Percentiles rank a stretch among this genome's conserved stretches.
These are phyloP conservation scores for Phytophthora niederhauseri DNA, from an alignment of 352 stramenopile genomes.

Conservation along the genomic window DNA sequence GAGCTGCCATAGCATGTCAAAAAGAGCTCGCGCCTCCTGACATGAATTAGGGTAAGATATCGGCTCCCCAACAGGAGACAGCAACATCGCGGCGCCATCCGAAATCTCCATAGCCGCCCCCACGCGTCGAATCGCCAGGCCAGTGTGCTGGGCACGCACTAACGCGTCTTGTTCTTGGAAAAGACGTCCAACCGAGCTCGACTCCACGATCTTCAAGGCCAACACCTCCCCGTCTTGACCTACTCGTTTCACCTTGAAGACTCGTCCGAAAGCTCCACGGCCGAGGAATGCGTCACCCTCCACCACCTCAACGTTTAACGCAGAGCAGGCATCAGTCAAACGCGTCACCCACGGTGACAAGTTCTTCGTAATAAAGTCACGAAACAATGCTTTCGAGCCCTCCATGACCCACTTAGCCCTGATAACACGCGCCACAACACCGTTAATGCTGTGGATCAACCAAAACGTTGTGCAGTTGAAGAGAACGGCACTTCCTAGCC, in stretches of 20 bases:
- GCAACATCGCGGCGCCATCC: constrained; percentile 1
- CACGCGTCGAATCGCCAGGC: background rate
- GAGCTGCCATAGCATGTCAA: constrained; percentile 4
- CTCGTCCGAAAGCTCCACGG: background rate
- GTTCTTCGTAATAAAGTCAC: constrained; percentile 3
- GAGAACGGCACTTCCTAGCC: background rate
- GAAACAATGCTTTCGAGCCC: constrained; percentile 1
- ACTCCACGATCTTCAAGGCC: constrained; percentile 2
- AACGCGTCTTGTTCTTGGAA: constrained; percentile 4
- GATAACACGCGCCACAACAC: constrained; percentile 2
- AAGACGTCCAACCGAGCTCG: constrained; percentile 1
- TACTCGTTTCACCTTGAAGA: constrained; percentile 5
- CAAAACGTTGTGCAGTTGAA: background rate
- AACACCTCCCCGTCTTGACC: background rate
- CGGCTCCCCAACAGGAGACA: constrained; percentile 1
- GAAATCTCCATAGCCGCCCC: background rate
- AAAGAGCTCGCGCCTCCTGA: background rate
- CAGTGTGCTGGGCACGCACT: constrained; percentile 2
- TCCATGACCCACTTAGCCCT: background rate
- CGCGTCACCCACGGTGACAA: constrained; percentile 1
- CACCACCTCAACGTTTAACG: constrained; percentile 2
- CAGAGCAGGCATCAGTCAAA: constrained; percentile 3
- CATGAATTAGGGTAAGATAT: background rate
- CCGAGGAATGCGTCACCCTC: constrained; percentile 3
- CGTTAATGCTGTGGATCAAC: constrained; percentile 2